Base-by-base conservation (phyloP, 257 asterid genomes). In the Henckelia pumila region DNA sequence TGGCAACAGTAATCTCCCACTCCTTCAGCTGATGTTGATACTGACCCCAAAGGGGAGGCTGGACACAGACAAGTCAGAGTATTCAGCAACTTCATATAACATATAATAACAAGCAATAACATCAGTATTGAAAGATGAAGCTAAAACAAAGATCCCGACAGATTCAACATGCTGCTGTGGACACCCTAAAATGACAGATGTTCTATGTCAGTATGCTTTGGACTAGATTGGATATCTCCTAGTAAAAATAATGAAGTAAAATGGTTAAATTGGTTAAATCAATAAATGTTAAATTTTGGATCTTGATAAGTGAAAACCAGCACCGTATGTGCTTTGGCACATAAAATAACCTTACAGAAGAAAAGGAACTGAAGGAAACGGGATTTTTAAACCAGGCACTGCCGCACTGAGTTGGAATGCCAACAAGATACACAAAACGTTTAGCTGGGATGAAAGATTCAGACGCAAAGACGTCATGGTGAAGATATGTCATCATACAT, bases 21-120 rank as follows among this genome's bases (percentile, higher is more conserved):
- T 84, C 91, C 76, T 82, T 89, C 76, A 87, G 78, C 82, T 89
- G 96, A 69, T 83, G 86, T 77, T 86, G 94, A 80, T 95, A 91
- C 81, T 79, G 81, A 77, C 81, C 85, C 99, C 99, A 95, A 53
- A 88, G 86, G 50, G 99, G 99, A 37, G 96, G 94, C 99, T 95
- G 97, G 63, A 70, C 23, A 69, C 56, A 73, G 30, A 75, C 7
- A 75, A 29, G 64, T 2, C 52, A 44, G 19, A 59, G 66, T 62
- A 68, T 57, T 55, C 56, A 35, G 59, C 63, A 67, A 55, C n/a
- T 68, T 29, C 22, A 67, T 44, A 56, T 64, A 62, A 58, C 17
- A 30, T 50, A 56, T 33, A 61, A 14, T 23, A 35, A 56, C 19
- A 49, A 49, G 56, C 25, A 58, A 25, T 32, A 40, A 57, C 33